Evolutionary conservation across 306 rosid genomes (phyloP), one percentile per base, ranked within the genome.

Genomic region (Prunus campanulata): DNA sequence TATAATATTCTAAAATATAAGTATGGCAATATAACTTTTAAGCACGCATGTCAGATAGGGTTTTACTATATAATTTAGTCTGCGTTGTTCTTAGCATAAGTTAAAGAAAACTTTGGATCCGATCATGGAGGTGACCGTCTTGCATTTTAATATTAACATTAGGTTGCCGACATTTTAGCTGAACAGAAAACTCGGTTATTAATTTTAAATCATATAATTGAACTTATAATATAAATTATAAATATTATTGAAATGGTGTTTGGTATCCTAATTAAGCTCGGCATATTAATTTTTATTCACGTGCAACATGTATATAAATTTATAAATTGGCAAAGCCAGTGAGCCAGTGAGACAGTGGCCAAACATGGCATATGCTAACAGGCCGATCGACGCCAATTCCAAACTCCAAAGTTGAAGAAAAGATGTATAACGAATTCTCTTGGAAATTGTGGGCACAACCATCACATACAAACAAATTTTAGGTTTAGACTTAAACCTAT

Each of bases 401-500:
- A 61, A 42, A 56, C 7, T 50, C 47, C 15, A 46, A 73, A 18
- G 42, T 32, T 25, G 22, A 8, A n/a, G 69, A 70, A 76, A 55
- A 70, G 74, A 62, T 66, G 60, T 13, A 13, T 22, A 77, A 16
- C 69, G 47, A 27, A 62, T 63, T 71, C 3, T 39, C 73, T 29
- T 46, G 51, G 20, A 52, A 69, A 63, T 68, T 67, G 55, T 82
- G 56, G 78, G 74, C 57, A 47, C 27, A 49, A 70, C 60, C 57
- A n/a, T 55, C 35, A 16, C 22, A 67, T 52, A 57, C 22, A 29
- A 50, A 79, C 72, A 70, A 74, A 60, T 16, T 15, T 39, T 4
- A 47, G 16, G 78, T 74, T 80, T 80, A 15, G 83, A 81, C 76
- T 29, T 5, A 48, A 81, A 81, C 87, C 87, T 81, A 81, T 66